A percentile compares a stretch with the other conserved stretches of the same genome.
Conservation (phyloP, 148 eudicot genomes). For the Camellia lanceoleosa region DNA sequence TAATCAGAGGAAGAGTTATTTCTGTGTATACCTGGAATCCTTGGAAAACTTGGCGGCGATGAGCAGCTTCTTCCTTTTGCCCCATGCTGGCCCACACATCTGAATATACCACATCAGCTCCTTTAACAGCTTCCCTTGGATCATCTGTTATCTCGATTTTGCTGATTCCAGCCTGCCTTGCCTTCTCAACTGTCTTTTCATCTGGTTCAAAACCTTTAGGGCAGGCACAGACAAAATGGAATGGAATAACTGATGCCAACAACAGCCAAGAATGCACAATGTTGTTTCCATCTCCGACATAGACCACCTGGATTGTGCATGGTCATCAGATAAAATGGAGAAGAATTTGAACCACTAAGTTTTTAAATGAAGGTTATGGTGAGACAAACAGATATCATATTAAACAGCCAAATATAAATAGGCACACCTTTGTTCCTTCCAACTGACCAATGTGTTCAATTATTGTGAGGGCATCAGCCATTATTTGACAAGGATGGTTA, state of each 20-base stretch:
- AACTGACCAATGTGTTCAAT: slow-evolving; percentile 83
- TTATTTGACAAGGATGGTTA: slow-evolving; percentile 96
- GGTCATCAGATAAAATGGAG: not conserved
- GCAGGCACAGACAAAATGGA: slow-evolving; percentile 96
- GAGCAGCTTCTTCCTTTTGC: slow-evolving; percentile 92
- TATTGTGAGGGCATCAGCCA: slow-evolving; percentile 98
- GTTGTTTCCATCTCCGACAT: slow-evolving; percentile 99
- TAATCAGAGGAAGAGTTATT: not conserved
- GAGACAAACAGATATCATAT: not conserved
- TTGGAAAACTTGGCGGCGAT: slow-evolving; percentile 76
- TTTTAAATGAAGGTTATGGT: not conserved
- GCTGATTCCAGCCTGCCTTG: slow-evolving; percentile 74
- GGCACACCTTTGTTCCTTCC: slow-evolving; percentile 89
- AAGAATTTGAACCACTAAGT: slow-evolving; percentile 4
- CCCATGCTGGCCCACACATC: slow-evolving; percentile 99
- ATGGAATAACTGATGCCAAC: slow-evolving; percentile 76
- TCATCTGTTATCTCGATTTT: slow-evolving; percentile 85
- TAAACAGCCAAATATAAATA: not conserved
- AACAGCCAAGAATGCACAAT: slow-evolving; percentile 85
- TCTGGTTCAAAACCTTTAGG: slow-evolving; percentile 97
- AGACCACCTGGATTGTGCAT: slow-evolving; percentile 63
- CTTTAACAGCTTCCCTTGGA: slow-evolving; percentile 90
- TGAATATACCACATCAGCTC: slow-evolving; percentile 93
- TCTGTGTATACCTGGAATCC: slow-evolving; percentile 72
- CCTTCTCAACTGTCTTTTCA: slow-evolving; percentile 64